Evolutionary conservation across 345 rosid genomes (phyloP), one percentile per base, ranked within the genome.

Genomic region (Excoecaria cochinchinensis): DNA sequence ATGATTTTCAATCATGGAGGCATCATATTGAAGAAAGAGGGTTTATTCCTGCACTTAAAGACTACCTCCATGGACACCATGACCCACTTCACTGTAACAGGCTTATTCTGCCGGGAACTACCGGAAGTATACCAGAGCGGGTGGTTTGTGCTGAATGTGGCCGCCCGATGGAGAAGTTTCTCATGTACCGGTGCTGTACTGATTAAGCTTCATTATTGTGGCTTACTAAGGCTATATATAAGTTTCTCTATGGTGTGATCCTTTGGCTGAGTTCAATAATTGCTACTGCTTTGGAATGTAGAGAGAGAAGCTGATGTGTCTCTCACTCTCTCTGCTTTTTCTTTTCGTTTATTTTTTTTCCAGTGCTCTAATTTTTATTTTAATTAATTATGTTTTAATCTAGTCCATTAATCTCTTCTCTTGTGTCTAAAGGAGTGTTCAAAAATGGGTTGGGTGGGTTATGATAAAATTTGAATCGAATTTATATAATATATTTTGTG

Each of bases 181-280:
- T 84, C 78, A 84, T 86, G 89, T 91, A 88, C 52, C 84, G 87
- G 0, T 91, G 93, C 81, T 91, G 91, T 80, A 81, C 57, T 1
- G 89, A 90, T 50, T 90, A 70, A 84, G 51, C 40, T 22, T 36
- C 5, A 8, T 4, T 22, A 0, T 9, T 0, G 5, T 64, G 22
- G 24, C 8, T 31, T 19, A 19, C 40, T 12, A 3, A 25, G 40
- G 38, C 16, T 24, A 4, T 61, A 44, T 36, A 13, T 19, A 31
- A 15, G 1, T 67, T 12, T 9, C 47, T 46, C 8, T 50, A 68
- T 48, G 44, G 17, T 13, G 12, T 65, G 5, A 16, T 1, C 7
- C 48, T 19, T n/a, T 4, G 0, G 14, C 36, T 8, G 44, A 3
- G 38, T 66, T 4, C 16, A 44, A 67, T 67, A 67, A 44, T 19